Evolutionary conservation across 768 basidiomycete species (phyloP), one percentile per base, ranked within the genome.

Genomic region (Lactarius vividus): DNA sequence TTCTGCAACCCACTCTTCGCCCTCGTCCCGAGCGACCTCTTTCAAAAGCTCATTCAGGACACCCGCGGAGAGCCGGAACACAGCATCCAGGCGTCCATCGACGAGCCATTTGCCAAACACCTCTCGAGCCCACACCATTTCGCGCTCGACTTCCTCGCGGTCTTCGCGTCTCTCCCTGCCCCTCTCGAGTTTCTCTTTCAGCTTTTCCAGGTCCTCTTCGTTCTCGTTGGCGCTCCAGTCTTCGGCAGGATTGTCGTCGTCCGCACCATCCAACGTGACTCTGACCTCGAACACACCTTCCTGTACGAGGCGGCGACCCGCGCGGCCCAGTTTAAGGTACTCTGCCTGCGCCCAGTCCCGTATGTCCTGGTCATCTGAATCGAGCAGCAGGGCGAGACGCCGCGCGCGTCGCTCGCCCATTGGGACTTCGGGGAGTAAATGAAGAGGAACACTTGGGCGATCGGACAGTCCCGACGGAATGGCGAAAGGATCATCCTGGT

Each of bases 271-370:
- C 31, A 52, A 28, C n/a, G 39, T 33, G 0, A 61, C 59, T 26
- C 61, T 69, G 35, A 69, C 68, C 23, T 69, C 68, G 37, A 66
- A 70, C 8, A 70, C 68, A 26, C 70, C 70, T 33, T 70, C 70
- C 26, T 62, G 55, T 7, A 70, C 70, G 52, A 69, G 68, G 28
- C 62, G 68, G 28, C 64, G 67, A 1, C 64, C 62, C 3, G 56
- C 18, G 13, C 40, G 64, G 26, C 64, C 64, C 7, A 70, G 59
- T 42, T 70, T 70, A 39, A 70, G 68, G 29, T 70, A 70, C n/a
- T 70, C 70, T 10, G 68, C 59, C 55, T 64, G 68, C 4, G 68
- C 70, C 70, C 70, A 70, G 40, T 70, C 70, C 11, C 60, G 63
- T 23, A 65, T n/a, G n/a, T 65, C 60, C 13, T 62, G 56, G 42